Conservation (phyloP, 176 grass and related monocot genomes). For the Saccharum spontaneum region DNA sequence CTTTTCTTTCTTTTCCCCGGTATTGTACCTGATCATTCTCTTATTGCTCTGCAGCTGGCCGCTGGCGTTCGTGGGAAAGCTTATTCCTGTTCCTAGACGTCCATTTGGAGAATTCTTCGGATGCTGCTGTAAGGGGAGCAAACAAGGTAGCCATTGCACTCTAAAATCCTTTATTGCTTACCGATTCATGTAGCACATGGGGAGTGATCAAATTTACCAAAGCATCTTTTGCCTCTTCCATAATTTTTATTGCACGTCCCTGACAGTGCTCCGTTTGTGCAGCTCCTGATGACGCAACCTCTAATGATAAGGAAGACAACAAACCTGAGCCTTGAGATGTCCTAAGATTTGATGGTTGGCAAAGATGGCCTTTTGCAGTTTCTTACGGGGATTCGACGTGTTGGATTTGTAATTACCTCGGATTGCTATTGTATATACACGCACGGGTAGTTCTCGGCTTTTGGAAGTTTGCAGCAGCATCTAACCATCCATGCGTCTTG, state of each 20-base stretch:
- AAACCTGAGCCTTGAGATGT: background rate
- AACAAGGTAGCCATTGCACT: slow-evolving; percentile 26
- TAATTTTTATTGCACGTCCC: background rate
- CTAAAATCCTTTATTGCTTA: background rate
- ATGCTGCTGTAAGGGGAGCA: slow-evolving; percentile 39
- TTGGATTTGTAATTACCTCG: slow-evolving; percentile 30
- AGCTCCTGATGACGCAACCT: slow-evolving; percentile 34
- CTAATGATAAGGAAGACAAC: slow-evolving; percentile 2
- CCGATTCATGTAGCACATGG: background rate
- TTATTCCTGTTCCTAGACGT: slow-evolving; percentile 61
- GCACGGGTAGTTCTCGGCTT: background rate
- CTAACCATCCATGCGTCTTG: background rate
- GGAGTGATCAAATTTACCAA: background rate
- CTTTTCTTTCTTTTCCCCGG: background rate
- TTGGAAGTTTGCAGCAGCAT: background rate
- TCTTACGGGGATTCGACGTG: slow-evolving; percentile 7
- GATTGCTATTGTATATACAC: slow-evolving; percentile 25
- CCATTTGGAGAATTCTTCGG: slow-evolving; percentile 43
- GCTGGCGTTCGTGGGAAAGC: slow-evolving; percentile 62
- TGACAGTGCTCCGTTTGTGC: slow-evolving; percentile 17
- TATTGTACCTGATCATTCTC: background rate
- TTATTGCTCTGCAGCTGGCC: slow-evolving; percentile 57
- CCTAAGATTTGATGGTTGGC: background rate
- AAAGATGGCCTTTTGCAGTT: background rate
- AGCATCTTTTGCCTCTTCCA: background rate